Evolutionary conservation across 2,329 filamentous ascomycete species (phyloP).

Genomic region (Fusarium metavorans): DNA sequence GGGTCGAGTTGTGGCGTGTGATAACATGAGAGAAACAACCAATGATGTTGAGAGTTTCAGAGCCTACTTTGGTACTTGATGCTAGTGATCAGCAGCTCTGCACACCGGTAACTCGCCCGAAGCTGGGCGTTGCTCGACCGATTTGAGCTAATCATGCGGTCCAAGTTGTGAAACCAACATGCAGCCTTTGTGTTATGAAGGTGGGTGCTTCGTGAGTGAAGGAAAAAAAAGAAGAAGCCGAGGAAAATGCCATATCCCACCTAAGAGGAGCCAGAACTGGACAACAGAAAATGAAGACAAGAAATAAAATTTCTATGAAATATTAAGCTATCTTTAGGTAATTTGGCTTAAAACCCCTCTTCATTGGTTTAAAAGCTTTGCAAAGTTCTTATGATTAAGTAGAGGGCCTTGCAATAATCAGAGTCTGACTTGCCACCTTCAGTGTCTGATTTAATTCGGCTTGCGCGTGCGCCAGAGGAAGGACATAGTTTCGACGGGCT

Average conservation of each 20-base stretch:
- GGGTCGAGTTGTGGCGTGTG: not conserved
- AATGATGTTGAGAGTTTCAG: not conserved
- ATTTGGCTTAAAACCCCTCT: not conserved
- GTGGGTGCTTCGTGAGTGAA: not conserved
- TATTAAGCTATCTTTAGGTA: not conserved
- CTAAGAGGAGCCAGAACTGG: not conserved
- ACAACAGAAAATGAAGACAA: not conserved
- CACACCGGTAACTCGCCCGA: not conserved
- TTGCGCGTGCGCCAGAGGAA: not conserved
- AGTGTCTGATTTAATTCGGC: not conserved
- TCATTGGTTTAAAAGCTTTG: not conserved
- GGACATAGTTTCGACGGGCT: not conserved
- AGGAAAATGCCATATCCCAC: too few relatives aligned
- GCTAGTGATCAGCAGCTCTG: not conserved
- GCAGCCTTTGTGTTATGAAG: not conserved
- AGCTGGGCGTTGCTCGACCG: not conserved
- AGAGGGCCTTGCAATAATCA: not conserved
- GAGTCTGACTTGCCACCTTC: not conserved
- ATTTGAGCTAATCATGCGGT: not conserved
- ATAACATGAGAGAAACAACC: not conserved
- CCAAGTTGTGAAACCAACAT: not conserved
- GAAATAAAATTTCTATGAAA: not conserved
- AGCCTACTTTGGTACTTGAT: not conserved
- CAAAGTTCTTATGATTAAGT: not conserved
- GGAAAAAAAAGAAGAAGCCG: too few relatives aligned